Conservation (phyloP, 2,329 filamentous ascomycete genomes). For the Fusarium veterinarium region DNA sequence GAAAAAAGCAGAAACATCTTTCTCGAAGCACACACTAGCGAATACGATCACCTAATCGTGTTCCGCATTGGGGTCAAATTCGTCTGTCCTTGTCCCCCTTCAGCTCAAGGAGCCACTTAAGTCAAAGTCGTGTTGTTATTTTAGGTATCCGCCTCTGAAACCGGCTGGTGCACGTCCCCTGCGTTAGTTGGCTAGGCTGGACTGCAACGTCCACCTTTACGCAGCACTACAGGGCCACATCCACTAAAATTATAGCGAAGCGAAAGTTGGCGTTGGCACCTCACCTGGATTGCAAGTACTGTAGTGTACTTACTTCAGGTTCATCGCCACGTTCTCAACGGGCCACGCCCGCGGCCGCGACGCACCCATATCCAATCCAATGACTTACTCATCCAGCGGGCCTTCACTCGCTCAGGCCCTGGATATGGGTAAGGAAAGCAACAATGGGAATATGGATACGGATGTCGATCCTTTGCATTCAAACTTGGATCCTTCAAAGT, state of each 20-base stretch:
- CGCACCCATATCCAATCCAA: constrained; percentile 37
- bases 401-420: constrained; percentile 55
- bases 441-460: constrained; percentile 28
- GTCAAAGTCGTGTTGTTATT: constrained; percentile 36
- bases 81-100: constrained; percentile 16
- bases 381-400: constrained; percentile 51
- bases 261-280: constrained; percentile 23
- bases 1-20: constrained; percentile 18
- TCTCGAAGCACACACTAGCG: constrained; percentile 33
- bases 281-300: background rate
- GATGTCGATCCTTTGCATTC: constrained; percentile 40
- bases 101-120: constrained; percentile 10
- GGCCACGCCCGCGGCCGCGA: constrained; percentile 45
- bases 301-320: background rate
- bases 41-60: constrained; percentile 40
- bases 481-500: constrained; percentile 33
- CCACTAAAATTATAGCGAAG: constrained; percentile 27
- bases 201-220: constrained; percentile 32
- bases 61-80: constrained; percentile 30
- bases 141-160: constrained; percentile 37
- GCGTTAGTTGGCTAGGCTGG: constrained; percentile 30
- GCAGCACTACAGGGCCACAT: constrained; percentile 9
- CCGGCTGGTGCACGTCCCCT: constrained; percentile 37
- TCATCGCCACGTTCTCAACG: constrained; percentile 42
- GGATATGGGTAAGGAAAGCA: constrained; percentile 34